A percentile compares a stretch with the other conserved stretches of the same genome.
phyloP scores from a whole-genome alignment of 2,329 filamentous ascomycete genomes.

The Botrytis hyacinthi region DNA sequence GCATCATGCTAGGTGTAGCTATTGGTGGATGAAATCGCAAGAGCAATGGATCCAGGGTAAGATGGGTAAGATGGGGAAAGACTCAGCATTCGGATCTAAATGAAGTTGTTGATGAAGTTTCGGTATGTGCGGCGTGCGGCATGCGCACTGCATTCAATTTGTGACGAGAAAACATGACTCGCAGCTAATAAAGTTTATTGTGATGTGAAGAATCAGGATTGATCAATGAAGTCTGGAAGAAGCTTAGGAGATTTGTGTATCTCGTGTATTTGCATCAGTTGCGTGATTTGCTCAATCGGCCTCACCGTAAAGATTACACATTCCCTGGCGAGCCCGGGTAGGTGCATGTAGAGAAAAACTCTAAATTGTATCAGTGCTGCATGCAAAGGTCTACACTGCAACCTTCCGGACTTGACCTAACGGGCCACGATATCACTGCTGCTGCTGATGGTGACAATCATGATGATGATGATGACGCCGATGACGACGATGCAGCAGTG shows the following conservation, averaged over 20 bases:
- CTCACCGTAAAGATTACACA: constrained; percentile 4
- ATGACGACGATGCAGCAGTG: background rate
- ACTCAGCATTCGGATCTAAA: background rate
- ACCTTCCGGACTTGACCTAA: background rate
- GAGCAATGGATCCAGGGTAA: background rate
- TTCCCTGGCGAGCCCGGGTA: constrained; percentile 7
- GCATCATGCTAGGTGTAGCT: background rate
- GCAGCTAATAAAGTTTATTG: background rate
- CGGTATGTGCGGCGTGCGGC: background rate
- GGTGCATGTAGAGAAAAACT: constrained; percentile 9
- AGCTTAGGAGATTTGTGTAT: background rate
- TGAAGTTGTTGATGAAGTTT: background rate
- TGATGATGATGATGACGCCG: background rate
- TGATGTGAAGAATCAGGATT: background rate
- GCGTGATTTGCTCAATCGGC: background rate
- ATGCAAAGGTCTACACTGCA: background rate
- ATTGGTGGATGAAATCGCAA: constrained; percentile 1
- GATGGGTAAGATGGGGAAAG: background rate
- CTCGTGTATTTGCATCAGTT: background rate
- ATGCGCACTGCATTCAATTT: background rate
- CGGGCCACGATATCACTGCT: background rate
- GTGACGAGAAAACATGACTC: constrained; percentile 6
- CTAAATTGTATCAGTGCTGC: background rate
- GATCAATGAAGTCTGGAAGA: background rate
- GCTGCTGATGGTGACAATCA: background rate